These are phyloP conservation scores for Umbelopsis vinacea DNA, from an alignment of 192 early-diverging fungal species.

Conservation along the genomic window DNA sequence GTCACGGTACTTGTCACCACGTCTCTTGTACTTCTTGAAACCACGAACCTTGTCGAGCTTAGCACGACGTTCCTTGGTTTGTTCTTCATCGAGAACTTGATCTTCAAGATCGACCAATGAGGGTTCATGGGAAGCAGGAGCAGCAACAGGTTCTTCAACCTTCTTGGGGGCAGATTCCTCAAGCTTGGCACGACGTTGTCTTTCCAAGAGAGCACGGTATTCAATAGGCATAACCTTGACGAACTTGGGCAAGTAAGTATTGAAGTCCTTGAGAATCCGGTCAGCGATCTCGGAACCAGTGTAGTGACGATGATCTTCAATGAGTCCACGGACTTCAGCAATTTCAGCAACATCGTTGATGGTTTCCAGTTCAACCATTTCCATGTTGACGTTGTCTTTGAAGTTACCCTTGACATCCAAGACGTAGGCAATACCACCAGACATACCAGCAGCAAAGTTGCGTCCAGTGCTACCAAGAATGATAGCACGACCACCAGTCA, in stretches of 20 bases:
- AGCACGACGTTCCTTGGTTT: slow-evolving; percentile 65
- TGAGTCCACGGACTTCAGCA: slow-evolving; percentile 70
- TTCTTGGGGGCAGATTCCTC: slow-evolving; percentile 25
- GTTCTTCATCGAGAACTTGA: slow-evolving; percentile 76
- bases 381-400: slow-evolving; percentile 78
- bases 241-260: slow-evolving; percentile 73
- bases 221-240: slow-evolving; percentile 95
- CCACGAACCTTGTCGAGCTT: slow-evolving; percentile 94
- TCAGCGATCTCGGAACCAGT: slow-evolving; percentile 85
- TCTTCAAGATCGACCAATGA: slow-evolving; percentile 89
- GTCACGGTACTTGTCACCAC: slow-evolving; percentile 87
- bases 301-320: slow-evolving; percentile 79
- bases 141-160: background rate
- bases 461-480: slow-evolving; percentile 88
- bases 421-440: slow-evolving; percentile 95
- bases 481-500: slow-evolving; percentile 96
- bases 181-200: slow-evolving; percentile 55
- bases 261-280: slow-evolving; percentile 71
- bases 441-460: slow-evolving; percentile 99
- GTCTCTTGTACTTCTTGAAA: slow-evolving; percentile 93
- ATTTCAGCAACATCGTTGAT: slow-evolving; percentile 80
- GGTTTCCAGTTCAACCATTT: slow-evolving; percentile 89
- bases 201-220: slow-evolving; percentile 82
- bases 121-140: slow-evolving; percentile 53
- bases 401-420: slow-evolving; percentile 73